Evolutionary conservation across 2,329 filamentous ascomycete genomes (phyloP).

Genomic region (Apiospora kogelbergensis): DNA sequence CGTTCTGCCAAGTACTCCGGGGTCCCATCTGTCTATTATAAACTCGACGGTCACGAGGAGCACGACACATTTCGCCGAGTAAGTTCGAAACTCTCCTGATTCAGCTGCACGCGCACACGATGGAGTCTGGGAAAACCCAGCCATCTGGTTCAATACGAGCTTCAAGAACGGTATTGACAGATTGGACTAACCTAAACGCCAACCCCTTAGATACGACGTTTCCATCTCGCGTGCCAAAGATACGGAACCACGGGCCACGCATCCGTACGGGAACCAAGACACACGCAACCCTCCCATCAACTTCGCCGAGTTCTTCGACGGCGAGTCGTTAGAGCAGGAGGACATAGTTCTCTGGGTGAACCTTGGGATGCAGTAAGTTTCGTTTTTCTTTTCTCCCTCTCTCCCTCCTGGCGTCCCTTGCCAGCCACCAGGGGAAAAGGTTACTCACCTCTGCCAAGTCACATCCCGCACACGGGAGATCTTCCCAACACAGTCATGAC

Average conservation of each 20-base stretch:
- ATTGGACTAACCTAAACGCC: slow-evolving; percentile 13
- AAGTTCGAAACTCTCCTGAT: slow-evolving; percentile 28
- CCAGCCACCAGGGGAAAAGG: slow-evolving; percentile 14
- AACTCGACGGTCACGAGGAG: slow-evolving; percentile 35
- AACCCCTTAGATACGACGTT: slow-evolving; percentile 26
- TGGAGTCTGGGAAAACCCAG: not conserved
- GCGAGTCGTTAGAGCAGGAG: slow-evolving; percentile 26
- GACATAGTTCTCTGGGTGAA: slow-evolving; percentile 20
- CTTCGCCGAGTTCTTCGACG: slow-evolving; percentile 33
- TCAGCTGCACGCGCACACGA: not conserved
- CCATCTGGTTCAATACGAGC: not conserved
- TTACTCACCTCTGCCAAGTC: slow-evolving; percentile 45
- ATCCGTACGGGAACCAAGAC: slow-evolving; percentile 37
- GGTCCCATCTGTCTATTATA: slow-evolving; percentile 36
- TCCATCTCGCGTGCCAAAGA: slow-evolving; percentile 14
- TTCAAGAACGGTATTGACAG: not conserved
- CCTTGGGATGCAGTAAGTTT: slow-evolving; percentile 3
- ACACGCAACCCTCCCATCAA: slow-evolving; percentile 38
- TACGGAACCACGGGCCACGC: slow-evolving; percentile 36
- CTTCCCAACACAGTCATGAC: slow-evolving; percentile 45
- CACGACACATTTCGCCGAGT: slow-evolving; percentile 37
- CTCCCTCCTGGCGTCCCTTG: not conserved
- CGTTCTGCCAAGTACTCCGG: slow-evolving; percentile 35
- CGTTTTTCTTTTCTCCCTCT: slow-evolving; percentile 12
- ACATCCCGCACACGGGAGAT: slow-evolving; percentile 41